Percentiles rank a stretch among this genome's conserved stretches.
Evolutionary conservation across 495 filamentous ascomycete genomes (phyloP).

Genomic region (Podospora bellae-mahoneyi): DNA sequence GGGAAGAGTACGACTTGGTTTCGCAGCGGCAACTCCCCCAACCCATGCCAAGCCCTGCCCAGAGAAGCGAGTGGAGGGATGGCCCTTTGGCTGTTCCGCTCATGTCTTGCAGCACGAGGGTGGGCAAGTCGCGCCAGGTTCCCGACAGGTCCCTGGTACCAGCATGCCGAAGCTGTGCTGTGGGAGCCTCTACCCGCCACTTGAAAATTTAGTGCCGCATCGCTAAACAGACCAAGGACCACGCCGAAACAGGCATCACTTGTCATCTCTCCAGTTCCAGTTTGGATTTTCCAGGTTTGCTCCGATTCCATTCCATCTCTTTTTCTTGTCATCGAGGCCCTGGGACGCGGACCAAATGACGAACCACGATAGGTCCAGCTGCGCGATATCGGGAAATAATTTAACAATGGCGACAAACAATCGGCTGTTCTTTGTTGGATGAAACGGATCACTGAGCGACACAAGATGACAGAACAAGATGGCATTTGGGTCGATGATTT

Average conservation of each 20-base stretch:
- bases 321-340: no score
- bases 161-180: neutral
- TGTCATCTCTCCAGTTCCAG: neutral
- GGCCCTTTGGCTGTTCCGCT: constrained; percentile 19
- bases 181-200: constrained; percentile 15
- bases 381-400: neutral
- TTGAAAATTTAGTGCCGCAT: constrained; percentile 6
- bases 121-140: neutral
- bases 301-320: no score
- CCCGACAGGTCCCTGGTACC: constrained; percentile 9
- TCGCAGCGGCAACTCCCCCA: constrained; percentile 20
- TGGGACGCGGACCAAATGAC: neutral
- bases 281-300: no score
- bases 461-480: neutral
- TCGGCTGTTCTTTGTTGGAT: neutral
- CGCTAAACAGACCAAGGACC: constrained; percentile 1
- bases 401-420: neutral
- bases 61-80: constrained; percentile 18
- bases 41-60: constrained; percentile 22
- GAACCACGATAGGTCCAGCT: neutral
- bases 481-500: neutral
- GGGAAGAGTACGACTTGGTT: constrained; percentile 32
- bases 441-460: neutral
- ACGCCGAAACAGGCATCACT: neutral
- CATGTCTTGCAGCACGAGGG: constrained; percentile 23